Percentiles rank a stretch among this genome's conserved stretches.
Conservation (phyloP, 345 rosid species). For the Salix exigua region DNA sequence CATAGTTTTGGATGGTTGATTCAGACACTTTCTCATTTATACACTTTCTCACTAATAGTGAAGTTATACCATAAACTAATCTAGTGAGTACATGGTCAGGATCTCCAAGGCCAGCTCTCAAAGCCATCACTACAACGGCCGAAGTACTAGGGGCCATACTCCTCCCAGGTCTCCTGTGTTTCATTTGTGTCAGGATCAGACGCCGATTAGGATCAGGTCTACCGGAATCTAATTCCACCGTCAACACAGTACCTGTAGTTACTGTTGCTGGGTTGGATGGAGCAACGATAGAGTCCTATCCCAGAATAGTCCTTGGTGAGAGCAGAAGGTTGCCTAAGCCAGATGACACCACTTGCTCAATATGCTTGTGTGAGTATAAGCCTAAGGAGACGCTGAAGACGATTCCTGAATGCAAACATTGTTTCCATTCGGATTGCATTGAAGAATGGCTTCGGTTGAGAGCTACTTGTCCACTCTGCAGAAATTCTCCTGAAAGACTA, state of each 20-base stretch:
- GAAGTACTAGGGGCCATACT: neutral
- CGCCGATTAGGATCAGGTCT: conserved; percentile 7
- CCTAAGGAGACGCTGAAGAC: conserved; percentile 37
- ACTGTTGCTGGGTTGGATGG: conserved; percentile 37
- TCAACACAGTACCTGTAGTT: conserved; percentile 14
- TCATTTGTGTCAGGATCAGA: conserved; percentile 35
- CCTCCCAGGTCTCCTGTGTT: conserved; percentile 34
- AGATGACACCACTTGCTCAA: conserved; percentile 36
- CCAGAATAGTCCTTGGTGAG: conserved; percentile 41
- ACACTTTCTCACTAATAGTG: neutral
- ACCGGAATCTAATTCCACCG: conserved; percentile 19
- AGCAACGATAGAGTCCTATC: conserved; percentile 53
- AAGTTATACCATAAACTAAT: neutral
- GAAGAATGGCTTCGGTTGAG: conserved; percentile 25
- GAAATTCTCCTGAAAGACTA: conserved; percentile 3
- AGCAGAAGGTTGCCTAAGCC: conserved; percentile 45
- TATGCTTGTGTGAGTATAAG: conserved; percentile 41
- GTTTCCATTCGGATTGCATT: conserved; percentile 24
- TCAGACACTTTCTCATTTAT: neutral
- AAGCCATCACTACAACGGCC: conserved; percentile 39
- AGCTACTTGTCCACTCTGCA: conserved; percentile 23
- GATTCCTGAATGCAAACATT: conserved; percentile 33
- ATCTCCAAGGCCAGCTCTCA: conserved; percentile 39
- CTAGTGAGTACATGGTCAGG: conserved; percentile 20
- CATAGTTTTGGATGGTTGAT: conserved; percentile 4